phyloP scores from a whole-genome alignment of 2,329 filamentous ascomycete species.

The Trichophaea hybrida region DNA sequence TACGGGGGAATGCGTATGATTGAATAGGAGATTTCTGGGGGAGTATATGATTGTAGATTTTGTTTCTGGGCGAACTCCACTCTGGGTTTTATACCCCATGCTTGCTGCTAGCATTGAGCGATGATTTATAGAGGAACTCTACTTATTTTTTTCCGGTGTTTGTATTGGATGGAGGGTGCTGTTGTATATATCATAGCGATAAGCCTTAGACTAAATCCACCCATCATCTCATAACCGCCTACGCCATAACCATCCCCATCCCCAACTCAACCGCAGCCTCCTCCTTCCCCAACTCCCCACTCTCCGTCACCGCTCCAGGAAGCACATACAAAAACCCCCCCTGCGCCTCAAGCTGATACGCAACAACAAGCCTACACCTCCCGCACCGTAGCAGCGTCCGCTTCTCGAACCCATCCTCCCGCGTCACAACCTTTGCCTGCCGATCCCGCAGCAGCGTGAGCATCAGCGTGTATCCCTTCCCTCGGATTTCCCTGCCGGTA shows the following conservation, averaged over 20 bases:
- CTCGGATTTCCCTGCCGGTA: not conserved
- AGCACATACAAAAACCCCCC: conserved; percentile 41
- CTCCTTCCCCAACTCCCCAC: conserved; percentile 38
- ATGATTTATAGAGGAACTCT: not conserved
- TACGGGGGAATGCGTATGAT: not conserved
- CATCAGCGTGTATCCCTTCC: conserved; percentile 33
- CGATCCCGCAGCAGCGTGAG: conserved; percentile 39
- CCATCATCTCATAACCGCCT: not conserved
- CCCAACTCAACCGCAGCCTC: conserved; percentile 6
- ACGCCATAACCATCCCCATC: not conserved
- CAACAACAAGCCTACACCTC: conserved; percentile 46
- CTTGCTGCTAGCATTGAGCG: not conserved
- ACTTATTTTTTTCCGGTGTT: too few species aligned
- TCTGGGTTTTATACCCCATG: not conserved
- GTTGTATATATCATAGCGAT: not conserved
- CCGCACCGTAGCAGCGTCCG: conserved; percentile 44
- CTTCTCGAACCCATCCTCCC: conserved; percentile 54
- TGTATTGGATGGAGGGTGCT: too few species aligned
- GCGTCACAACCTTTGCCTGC: conserved; percentile 39
- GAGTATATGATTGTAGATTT: too few species aligned
- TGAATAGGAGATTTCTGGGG: too few species aligned
- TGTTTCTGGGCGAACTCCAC: not conserved
- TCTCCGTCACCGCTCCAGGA: conserved; percentile 44
- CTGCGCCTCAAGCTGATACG: conserved; percentile 44
- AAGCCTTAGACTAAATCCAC: not conserved